Percentiles rank a stretch among this genome's conserved stretches.
These are phyloP conservation scores for Yarrowia galli DNA, from an alignment of 1,139 yeast genomes.

Conservation along the genomic window DNA sequence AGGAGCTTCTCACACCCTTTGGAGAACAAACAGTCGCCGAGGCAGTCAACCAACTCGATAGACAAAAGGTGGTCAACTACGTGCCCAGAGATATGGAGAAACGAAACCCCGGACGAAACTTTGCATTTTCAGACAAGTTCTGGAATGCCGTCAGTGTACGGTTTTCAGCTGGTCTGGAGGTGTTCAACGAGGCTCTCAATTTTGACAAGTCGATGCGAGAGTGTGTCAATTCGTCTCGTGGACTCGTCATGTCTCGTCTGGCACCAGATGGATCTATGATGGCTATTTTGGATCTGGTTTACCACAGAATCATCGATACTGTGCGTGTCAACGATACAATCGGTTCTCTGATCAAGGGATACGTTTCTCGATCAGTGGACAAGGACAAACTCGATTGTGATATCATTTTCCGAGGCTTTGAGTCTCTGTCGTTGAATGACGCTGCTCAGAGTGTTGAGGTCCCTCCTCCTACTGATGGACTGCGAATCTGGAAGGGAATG, in stretches of 20 bases:
- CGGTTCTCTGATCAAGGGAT: slow-evolving; percentile 57
- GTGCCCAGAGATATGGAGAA: slow-evolving; percentile 58
- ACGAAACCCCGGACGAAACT: slow-evolving; percentile 56
- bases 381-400: slow-evolving; percentile 70
- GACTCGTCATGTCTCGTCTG: slow-evolving; percentile 64
- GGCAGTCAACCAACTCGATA: slow-evolving; percentile 63
- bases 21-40: slow-evolving; percentile 57
- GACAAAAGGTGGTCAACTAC: slow-evolving; percentile 60
- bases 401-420: slow-evolving; percentile 50
- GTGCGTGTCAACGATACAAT: slow-evolving; percentile 63
- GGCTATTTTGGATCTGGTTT: slow-evolving; percentile 58
- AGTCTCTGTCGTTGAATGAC: slow-evolving; percentile 17
- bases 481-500: slow-evolving; percentile 75
- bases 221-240: slow-evolving; percentile 56
- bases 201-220: slow-evolving; percentile 56
- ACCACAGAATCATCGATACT: slow-evolving; percentile 53
- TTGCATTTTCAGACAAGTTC: slow-evolving; percentile 66
- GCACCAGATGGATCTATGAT: slow-evolving; percentile 67
- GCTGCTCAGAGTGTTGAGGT: not conserved
- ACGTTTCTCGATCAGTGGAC: slow-evolving; percentile 68
- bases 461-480: slow-evolving; percentile 42
- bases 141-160: slow-evolving; percentile 55
- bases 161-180: slow-evolving; percentile 50
- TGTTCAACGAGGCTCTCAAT: slow-evolving; percentile 52
- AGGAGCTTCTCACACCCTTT: slow-evolving; percentile 54